Evolutionary conservation across 352 stramenopile genomes (phyloP).

Genomic region (Phytophthora capsici): DNA sequence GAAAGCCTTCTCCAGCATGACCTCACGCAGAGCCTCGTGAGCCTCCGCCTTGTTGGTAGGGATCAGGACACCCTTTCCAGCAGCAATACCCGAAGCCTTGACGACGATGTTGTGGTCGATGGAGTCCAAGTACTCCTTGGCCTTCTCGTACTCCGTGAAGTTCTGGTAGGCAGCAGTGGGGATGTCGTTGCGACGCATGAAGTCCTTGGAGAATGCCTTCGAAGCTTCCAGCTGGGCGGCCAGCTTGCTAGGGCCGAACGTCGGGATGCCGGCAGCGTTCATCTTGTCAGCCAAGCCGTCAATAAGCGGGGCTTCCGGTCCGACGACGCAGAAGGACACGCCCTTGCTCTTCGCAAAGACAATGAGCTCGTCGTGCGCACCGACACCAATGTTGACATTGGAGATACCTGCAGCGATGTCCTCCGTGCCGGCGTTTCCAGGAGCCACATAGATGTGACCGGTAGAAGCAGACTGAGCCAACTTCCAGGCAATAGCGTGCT

Average conservation of each 20-base stretch:
- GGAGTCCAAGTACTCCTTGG: conserved; percentile 93
- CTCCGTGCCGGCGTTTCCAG: conserved; percentile 91
- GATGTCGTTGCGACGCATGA: conserved; percentile 98
- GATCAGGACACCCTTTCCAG: conserved; percentile 99
- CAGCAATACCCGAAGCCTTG: conserved; percentile 99
- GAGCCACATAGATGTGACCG: conserved; percentile 88
- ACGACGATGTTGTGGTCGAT: conserved; percentile 97
- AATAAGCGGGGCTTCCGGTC: conserved; percentile 97
- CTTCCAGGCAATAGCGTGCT: conserved; percentile 96
- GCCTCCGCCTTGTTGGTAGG: conserved; percentile 94
- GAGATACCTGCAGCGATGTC: conserved; percentile 54
- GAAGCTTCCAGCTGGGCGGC: conserved; percentile 97
- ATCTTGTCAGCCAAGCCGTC: conserved; percentile 96
- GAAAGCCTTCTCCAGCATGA: conserved; percentile 98
- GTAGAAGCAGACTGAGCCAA: conserved; percentile 83
- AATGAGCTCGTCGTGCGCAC: conserved; percentile 73
- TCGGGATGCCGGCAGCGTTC: conserved; percentile 89
- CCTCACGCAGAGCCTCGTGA: conserved; percentile 93
- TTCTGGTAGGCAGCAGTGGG: conserved; percentile 97
- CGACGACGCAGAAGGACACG: conserved; percentile 97
- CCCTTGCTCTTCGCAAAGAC: conserved; percentile 87
- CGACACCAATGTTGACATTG: conserved; percentile 78
- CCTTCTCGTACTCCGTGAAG: conserved; percentile 94
- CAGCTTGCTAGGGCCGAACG: conserved; percentile 96
- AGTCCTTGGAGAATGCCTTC: conserved; percentile 99